Percentiles rank a stretch among this genome's conserved stretches.
Conservation (phyloP, 352 stramenopile species). For the Phytopythium litorale region DNA sequence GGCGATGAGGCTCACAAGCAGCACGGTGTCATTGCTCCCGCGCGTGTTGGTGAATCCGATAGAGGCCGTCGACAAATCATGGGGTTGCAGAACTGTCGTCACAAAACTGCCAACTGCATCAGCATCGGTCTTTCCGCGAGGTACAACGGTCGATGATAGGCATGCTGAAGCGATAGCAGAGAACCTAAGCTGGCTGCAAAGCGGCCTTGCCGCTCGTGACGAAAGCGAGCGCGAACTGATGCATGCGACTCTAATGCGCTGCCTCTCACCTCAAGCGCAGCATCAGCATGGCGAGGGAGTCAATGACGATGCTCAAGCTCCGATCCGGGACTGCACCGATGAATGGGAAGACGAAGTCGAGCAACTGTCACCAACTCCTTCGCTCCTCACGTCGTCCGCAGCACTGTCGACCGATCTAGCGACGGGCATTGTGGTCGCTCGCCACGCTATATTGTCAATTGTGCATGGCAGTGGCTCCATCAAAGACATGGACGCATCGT, state of each 20-base stretch:
- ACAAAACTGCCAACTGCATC: neutral
- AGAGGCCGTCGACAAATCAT: neutral
- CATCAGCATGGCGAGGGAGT: neutral
- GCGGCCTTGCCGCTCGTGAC: neutral
- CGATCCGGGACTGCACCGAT: neutral
- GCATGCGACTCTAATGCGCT: constrained; percentile 7
- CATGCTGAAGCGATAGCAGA: constrained; percentile 4
- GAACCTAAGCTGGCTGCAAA: neutral
- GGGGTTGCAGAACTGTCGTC: too few relatives aligned
- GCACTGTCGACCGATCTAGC: neutral
- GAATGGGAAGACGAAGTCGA: neutral
- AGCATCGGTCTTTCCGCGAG: neutral
- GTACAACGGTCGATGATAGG: neutral
- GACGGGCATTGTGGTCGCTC: neutral
- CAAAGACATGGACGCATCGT: neutral
- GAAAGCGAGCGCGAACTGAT: constrained; percentile 8
- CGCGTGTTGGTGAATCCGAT: constrained; percentile 3
- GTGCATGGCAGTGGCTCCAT: neutral
- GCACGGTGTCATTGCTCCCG: constrained; percentile 22
- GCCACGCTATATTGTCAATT: neutral
- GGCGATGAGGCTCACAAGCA: constrained; percentile 27
- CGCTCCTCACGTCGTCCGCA: neutral
- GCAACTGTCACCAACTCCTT: neutral
- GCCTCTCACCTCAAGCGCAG: neutral
- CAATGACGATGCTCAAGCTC: neutral